Base-by-base conservation (phyloP, 129 eudicot genomes). In the Centella asiatica region DNA sequence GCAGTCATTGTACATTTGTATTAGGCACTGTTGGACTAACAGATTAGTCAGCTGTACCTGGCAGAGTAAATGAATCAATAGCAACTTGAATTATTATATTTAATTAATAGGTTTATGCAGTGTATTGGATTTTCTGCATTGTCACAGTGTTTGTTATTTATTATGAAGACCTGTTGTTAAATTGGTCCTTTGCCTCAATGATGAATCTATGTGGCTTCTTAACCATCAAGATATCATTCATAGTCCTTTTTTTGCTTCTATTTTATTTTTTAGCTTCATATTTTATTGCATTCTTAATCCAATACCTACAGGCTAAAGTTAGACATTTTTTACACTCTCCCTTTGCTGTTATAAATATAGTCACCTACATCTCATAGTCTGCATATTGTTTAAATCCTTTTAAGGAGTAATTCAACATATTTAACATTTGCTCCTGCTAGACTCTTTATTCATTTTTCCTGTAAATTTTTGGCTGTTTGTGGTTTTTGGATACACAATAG, bases 401-500 rank as follows among this genome's bases (percentile, higher is more conserved):
- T 29, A 13, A 55, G 10, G 27, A 5, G 24, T 5, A 15, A 19
- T 55, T 27, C 60, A 54, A 28, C 31, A 27, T 5, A 29, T 24
- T 23, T 23, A 27, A 12, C 9, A 24, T 22, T 9, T 50, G 10
- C 22, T 50, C 6, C 31, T 28, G 1, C 17, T 29, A 31, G 29
- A 31, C 40, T 17, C 4, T 44, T 18, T 31, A 31, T 31, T 29
- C 60, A 55, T 17, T 25, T 54, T 28, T 56, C 4, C 40, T 56
- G 42, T 32, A 56, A 55, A 28, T 29, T 18, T 15, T 4, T 31
- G 7, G 61, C 42, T 4, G 62, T 32, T 7, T n/a, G 2, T 8
- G 24, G 44, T 29, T 56, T 44, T 23, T 60, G 65, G 29, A 47
- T 64, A 48, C n/a, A 18, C 6, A n/a, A 6, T 64, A 46, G 18